Percentiles rank a stretch among this genome's conserved stretches.
phyloP scores from a whole-genome alignment of 2,329 filamentous ascomycete species.

The Colletotrichum costaricense region DNA sequence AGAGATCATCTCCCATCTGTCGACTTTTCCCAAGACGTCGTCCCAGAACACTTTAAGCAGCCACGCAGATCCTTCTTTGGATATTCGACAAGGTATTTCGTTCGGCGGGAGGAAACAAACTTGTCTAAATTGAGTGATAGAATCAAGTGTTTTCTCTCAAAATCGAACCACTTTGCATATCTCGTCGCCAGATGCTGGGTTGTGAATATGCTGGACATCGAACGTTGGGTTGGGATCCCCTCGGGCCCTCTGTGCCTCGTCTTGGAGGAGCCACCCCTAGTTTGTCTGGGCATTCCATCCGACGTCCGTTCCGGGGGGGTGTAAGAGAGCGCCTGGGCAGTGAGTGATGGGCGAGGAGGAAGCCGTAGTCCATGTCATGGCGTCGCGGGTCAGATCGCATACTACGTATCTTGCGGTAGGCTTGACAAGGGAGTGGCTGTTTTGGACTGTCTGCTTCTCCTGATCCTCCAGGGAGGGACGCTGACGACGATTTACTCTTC shows the following conservation, averaged over 20 bases:
- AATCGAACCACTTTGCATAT: constrained; percentile 43
- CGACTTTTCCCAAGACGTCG: constrained; percentile 9
- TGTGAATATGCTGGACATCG: constrained; percentile 38
- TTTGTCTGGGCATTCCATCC: constrained; percentile 34
- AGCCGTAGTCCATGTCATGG: constrained; percentile 30
- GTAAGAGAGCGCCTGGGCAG: constrained; percentile 30
- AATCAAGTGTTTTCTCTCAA: constrained; percentile 43
- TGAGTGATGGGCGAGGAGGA: constrained; percentile 18
- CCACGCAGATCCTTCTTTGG: constrained; percentile 29
- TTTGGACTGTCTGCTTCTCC: constrained; percentile 12
- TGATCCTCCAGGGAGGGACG: constrained; percentile 20
- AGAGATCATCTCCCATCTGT: constrained; percentile 22
- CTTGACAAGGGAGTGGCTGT: constrained; percentile 27
- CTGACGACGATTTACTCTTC: constrained; percentile 3
- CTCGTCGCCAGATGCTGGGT: constrained; percentile 39
- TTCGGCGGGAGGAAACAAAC: constrained; percentile 29
- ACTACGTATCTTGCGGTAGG: constrained; percentile 29
- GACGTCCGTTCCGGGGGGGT: constrained; percentile 29
- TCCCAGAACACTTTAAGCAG: constrained; percentile 20
- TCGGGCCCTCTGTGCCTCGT: constrained; percentile 24
- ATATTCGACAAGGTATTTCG: constrained; percentile 20
- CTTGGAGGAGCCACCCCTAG: constrained; percentile 15
- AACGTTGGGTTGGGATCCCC: constrained; percentile 40
- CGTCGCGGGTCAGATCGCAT: constrained; percentile 32
- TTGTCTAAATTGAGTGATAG: constrained; percentile 31